Percentiles rank a stretch among this genome's conserved stretches.
Conservation (phyloP, 176 grass and related monocot genomes). For the Secale cereale region DNA sequence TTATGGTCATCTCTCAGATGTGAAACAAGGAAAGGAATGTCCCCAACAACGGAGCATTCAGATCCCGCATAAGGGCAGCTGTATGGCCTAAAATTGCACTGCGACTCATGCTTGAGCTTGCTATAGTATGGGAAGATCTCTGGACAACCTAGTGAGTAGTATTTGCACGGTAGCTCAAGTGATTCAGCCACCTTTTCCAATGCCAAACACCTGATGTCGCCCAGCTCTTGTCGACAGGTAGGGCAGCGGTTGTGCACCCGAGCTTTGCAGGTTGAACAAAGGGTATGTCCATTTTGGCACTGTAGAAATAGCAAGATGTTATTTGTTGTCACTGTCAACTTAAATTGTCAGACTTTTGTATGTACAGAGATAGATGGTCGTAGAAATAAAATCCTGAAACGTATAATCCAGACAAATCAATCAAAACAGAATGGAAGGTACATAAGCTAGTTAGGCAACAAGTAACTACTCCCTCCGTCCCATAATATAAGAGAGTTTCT, state of each 20-base stretch:
- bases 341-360: not conserved
- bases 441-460: not conserved
- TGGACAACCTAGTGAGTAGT: conserved; percentile 29
- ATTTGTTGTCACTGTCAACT: not conserved
- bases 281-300: conserved; percentile 39
- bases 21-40: conserved; percentile 38
- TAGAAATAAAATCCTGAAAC: not conserved
- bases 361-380: not conserved
- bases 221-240: conserved; percentile 34
- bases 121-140: conserved; percentile 43
- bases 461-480: too few species aligned
- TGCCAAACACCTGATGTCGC: conserved; percentile 33
- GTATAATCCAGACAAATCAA: not conserved
- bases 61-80: conserved; percentile 31
- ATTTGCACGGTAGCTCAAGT: conserved; percentile 30
- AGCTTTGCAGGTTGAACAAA: conserved; percentile 38
- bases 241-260: conserved; percentile 36
- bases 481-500: too few species aligned
- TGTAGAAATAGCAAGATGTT: not conserved
- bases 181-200: conserved; percentile 39
- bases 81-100: conserved; percentile 39
- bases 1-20: conserved; percentile 41
- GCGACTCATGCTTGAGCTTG: conserved; percentile 41
- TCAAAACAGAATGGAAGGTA: not conserved
- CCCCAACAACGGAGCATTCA: conserved; percentile 20